Percentiles rank a stretch among this genome's conserved stretches.
phyloP scores from a whole-genome alignment of 1,284 basidiomycete species.

The Puccinia sorghi region DNA sequence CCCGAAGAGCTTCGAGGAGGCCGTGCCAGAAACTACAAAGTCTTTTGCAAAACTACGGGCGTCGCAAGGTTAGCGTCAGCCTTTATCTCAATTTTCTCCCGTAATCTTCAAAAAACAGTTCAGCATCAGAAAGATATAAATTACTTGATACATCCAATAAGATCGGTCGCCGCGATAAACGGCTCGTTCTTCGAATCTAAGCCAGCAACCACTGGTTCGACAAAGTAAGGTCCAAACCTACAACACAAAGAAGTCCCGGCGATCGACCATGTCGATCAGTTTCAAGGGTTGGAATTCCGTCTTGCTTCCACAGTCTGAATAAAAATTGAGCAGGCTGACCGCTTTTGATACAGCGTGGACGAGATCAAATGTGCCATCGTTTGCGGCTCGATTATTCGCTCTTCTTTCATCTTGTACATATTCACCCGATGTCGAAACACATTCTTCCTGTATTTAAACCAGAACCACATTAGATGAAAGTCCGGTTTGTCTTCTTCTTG shows the following conservation, averaged over 20 bases:
- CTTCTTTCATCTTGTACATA: slow-evolving; percentile 99
- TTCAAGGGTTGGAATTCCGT: background rate
- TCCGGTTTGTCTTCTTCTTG: background rate
- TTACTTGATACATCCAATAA: slow-evolving; percentile 93
- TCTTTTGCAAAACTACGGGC: slow-evolving; percentile 62
- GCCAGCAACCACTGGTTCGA: slow-evolving; percentile 95
- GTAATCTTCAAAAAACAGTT: background rate
- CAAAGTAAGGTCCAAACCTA: slow-evolving; percentile 90
- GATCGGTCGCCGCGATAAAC: slow-evolving; percentile 93
- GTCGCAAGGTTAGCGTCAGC: background rate
- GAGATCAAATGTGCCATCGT: slow-evolving; percentile 95
- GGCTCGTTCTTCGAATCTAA: slow-evolving; percentile 76
- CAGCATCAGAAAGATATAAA: slow-evolving; percentile 60
- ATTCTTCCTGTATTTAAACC: slow-evolving; percentile 62
- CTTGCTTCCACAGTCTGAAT: background rate
- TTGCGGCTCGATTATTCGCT: slow-evolving; percentile 92
- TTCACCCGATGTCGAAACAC: slow-evolving; percentile 90
- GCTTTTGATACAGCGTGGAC: slow-evolving; percentile 93
- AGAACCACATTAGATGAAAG: background rate
- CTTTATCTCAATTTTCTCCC: background rate
- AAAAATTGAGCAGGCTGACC: slow-evolving; percentile 60
- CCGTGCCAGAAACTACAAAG: slow-evolving; percentile 94
- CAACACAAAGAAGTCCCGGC: background rate
- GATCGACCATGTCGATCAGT: background rate
- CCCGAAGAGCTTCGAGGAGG: slow-evolving; percentile 90